Base-by-base conservation (phyloP, 257 asterid species). In the Oldenlandia corymbosa region DNA sequence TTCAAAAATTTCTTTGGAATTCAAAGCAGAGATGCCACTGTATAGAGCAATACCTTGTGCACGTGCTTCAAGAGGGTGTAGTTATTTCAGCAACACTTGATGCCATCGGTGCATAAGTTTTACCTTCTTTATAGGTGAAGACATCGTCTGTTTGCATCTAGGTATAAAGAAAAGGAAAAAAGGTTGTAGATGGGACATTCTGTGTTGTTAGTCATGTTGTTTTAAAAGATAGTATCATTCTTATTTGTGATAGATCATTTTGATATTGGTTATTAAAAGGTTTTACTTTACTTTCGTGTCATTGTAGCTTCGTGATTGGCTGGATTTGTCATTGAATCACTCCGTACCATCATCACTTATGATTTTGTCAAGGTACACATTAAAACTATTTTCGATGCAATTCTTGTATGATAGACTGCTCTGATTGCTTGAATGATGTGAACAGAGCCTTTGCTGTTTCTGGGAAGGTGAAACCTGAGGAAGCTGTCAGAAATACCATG, bases 331-430 rank as follows among this genome's bases (percentile, higher is more conserved):
- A 45, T 81, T 90, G 61, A 85, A 87, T 76, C 92, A 87, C 77
- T 82, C 95, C 49, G 92, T 90, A 67, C 96, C 97, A 42, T 90
- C 97, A 64, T 90, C 96, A 37, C 90, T 90, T 64, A 62, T 90
- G 79, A 87, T 90, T 68, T 88, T 87, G 66, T 90, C 96, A 69
- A 90, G 97, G 97, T 87, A 65, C 31, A 24, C 13, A 31, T 21
- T 16, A 20, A 0, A 41, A 26, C 9, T 24, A 26, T 7, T 27
- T 60, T 17, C 28, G 2, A 11, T 23, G 16, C 37, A 60, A 1
- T 20, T 41, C 58, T 50, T 73, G 54, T 42, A 47, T 72, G 56
- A 64, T 72, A 59, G 42, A 45, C 60, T 52, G 59, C 81, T 79
- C 59, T 60, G 58, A 65, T 60, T 51, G 58, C 71, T 24, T 62